These are phyloP conservation scores for Cryphonectria carpinicola DNA, from an alignment of 2,329 filamentous ascomycete species.

Conservation along the genomic window DNA sequence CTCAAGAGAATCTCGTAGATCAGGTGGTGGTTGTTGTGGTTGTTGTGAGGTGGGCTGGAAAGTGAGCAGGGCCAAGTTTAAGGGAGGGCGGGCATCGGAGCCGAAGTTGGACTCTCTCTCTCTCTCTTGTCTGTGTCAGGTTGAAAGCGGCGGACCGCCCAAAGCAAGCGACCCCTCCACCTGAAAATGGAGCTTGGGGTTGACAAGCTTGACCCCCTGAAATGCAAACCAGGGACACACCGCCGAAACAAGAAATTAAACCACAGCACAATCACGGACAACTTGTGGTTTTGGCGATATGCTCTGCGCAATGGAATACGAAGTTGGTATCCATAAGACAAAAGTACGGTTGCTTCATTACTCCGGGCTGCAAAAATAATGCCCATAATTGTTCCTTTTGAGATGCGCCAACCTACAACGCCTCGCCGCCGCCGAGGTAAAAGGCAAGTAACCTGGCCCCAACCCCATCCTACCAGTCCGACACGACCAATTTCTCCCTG, in stretches of 20 bases:
- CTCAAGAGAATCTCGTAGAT: background rate
- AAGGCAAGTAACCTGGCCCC: background rate
- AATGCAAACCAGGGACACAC: constrained; percentile 15
- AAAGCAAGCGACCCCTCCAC: constrained; percentile 13
- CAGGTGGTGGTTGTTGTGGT: background rate
- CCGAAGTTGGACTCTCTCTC: constrained; percentile 2
- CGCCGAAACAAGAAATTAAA: constrained; percentile 3
- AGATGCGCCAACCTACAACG: constrained; percentile 4
- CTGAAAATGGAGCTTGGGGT: constrained; percentile 14
- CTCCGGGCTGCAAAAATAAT: background rate
- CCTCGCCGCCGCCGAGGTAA: constrained; percentile 2
- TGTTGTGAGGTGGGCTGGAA: constrained; percentile 1
- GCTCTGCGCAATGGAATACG: background rate
- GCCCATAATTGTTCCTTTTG: constrained; percentile 7
- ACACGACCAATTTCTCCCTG: constrained; percentile 45
- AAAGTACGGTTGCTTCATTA: constrained; percentile 13
- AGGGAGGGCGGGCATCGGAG: constrained; percentile 10
- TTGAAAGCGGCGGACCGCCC: constrained; percentile 16
- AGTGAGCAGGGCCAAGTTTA: constrained; percentile 14
- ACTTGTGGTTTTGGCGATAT: background rate
- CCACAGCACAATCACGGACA: constrained; percentile 1
- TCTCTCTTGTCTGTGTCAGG: constrained; percentile 19
- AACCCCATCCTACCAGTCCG: constrained; percentile 22
- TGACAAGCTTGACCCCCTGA: constrained; percentile 19
- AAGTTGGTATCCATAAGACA: constrained; percentile 8